Evolutionary conservation across 2,329 filamentous ascomycete genomes (phyloP).

Genomic region (Ophiocordyceps camponoti-leonardi): DNA sequence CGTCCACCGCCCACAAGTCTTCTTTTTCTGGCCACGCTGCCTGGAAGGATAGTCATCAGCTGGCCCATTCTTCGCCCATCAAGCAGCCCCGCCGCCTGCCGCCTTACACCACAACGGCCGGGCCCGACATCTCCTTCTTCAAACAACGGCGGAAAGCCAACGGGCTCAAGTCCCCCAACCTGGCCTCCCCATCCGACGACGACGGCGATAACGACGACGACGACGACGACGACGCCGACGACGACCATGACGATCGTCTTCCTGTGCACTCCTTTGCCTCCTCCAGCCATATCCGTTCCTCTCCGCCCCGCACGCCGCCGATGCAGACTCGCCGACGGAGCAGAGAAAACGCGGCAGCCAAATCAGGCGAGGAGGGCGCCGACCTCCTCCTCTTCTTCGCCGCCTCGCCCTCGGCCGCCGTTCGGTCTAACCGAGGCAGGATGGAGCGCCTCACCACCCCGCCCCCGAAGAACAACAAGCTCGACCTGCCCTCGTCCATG

Average conservation of each 20-base stretch:
- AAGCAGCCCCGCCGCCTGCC: constrained; percentile 60
- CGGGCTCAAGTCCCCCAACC: constrained; percentile 40
- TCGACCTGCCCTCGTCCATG: constrained; percentile 62
- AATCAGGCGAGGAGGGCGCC: constrained; percentile 61
- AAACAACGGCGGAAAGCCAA: constrained; percentile 52
- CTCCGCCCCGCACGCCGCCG: constrained; percentile 71
- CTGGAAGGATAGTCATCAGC: constrained; percentile 62
- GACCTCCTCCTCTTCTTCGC: constrained; percentile 72
- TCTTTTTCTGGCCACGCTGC: constrained; percentile 32
- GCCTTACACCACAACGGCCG: constrained; percentile 54
- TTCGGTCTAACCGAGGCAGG: constrained; percentile 26
- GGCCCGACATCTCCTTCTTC: constrained; percentile 65
- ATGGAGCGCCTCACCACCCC: constrained; percentile 64
- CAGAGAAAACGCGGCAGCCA: constrained; percentile 34
- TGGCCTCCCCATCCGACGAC: constrained; percentile 53
- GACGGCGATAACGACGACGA: constrained; percentile 67
- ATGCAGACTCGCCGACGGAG: constrained; percentile 36
- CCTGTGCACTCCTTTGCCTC: constrained; percentile 57
- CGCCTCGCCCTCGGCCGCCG: constrained; percentile 76
- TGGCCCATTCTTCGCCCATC: constrained; percentile 76
- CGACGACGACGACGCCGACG: constrained; percentile 36
- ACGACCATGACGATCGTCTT: constrained; percentile 58
- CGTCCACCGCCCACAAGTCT: constrained; percentile 43
- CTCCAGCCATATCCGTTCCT: constrained; percentile 48
- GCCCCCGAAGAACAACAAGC: constrained; percentile 49